A percentile compares a stretch with the other conserved stretches of the same genome.
Evolutionary conservation across 1,284 basidiomycete species (phyloP).

Genomic region (Heterobasidion annosum): DNA sequence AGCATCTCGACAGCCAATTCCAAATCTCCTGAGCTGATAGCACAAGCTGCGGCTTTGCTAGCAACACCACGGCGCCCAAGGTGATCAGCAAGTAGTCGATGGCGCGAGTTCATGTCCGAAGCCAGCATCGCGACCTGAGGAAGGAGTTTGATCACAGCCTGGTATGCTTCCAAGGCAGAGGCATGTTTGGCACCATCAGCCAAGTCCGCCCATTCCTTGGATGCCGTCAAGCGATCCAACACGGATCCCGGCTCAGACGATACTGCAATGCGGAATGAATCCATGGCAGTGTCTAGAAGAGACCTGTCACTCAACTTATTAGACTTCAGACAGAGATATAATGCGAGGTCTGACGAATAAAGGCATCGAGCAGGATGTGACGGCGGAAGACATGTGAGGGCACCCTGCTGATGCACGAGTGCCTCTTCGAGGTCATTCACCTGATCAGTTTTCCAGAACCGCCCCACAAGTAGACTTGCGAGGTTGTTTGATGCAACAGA

Average conservation of each 20-base stretch:
- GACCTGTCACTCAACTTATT: too few species aligned
- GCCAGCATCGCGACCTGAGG: not conserved
- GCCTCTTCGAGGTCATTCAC: not conserved
- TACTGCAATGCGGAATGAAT: not conserved
- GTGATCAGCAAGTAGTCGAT: not conserved
- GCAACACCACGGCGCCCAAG: not conserved
- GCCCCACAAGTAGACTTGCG: too few species aligned
- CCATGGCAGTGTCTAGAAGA: too few species aligned
- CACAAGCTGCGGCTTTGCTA: not conserved
- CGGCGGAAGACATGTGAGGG: not conserved
- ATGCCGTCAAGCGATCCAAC: not conserved
- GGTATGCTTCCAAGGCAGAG: not conserved
- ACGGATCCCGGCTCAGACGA: not conserved
- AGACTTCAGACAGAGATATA: too few species aligned
- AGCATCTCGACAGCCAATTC: not conserved
- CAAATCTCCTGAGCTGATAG: not conserved
- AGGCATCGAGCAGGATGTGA: not conserved
- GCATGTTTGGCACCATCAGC: not conserved
- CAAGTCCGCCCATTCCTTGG: not conserved
- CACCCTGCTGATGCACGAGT: not conserved
- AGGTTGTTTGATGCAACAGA: too few species aligned
- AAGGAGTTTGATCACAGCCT: not conserved
- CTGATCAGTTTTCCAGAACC: too few species aligned
- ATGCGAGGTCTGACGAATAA: too few species aligned
- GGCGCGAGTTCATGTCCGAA: not conserved